Evolutionary conservation across 306 rosid genomes (phyloP).

Genomic region (Hippophae tibetana): DNA sequence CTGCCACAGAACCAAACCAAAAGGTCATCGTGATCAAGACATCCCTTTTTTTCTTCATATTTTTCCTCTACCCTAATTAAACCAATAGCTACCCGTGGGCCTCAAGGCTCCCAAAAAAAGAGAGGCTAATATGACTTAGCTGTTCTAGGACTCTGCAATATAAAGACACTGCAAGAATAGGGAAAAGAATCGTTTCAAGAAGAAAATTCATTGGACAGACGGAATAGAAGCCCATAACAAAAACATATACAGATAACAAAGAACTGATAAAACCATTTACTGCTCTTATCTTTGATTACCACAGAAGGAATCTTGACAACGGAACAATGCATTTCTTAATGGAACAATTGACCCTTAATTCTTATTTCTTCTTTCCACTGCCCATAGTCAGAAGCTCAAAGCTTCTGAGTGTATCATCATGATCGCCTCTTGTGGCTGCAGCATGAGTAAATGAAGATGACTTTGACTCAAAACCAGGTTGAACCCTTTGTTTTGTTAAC

Average conservation of each 20-base stretch:
- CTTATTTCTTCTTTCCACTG: conserved; percentile 53
- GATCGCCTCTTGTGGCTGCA: conserved; percentile 53
- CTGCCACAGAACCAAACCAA: no score
- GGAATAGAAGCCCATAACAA: conserved; percentile 38
- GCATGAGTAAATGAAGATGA: conserved; percentile 45
- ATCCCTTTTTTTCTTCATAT: no score
- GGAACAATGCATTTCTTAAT: conserved; percentile 23
- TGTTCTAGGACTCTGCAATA: conserved; percentile 19
- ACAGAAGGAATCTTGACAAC: conserved; percentile 21
- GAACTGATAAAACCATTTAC: conserved; percentile 20
- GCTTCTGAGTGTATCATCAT: conserved; percentile 78
- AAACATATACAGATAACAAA: conserved; percentile 49
- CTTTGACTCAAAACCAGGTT: conserved; percentile 75
- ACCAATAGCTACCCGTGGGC: conserved; percentile 23
- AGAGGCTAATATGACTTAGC: background rate
- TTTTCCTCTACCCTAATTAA: no score
- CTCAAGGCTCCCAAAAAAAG: conserved; percentile 15
- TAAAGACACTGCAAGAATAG: conserved; percentile 19
- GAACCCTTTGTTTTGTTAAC: conserved; percentile 71
- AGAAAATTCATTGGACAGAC: conserved; percentile 38
- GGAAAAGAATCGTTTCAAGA: conserved; percentile 18
- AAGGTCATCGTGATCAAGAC: no score
- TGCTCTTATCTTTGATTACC: conserved; percentile 22
- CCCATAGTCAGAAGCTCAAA: conserved; percentile 90
- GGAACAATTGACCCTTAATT: background rate